A percentile compares a stretch with the other conserved stretches of the same genome.
phyloP scores from a whole-genome alignment of 805 yeast species.

The Nakazawaea holstii region DNA sequence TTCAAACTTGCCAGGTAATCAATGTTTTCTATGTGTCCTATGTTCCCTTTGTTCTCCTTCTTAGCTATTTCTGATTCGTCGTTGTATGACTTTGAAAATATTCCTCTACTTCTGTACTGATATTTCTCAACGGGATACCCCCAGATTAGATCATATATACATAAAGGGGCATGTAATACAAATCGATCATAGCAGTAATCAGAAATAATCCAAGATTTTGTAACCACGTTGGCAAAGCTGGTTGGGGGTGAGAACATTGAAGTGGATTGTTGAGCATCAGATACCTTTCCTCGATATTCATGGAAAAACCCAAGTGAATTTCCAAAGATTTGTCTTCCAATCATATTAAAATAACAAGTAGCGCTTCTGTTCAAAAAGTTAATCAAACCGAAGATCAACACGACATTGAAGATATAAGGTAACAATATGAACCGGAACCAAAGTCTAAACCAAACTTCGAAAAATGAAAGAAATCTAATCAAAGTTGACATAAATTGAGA shows the following conservation, averaged over 20 bases:
- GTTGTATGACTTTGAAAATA: not conserved
- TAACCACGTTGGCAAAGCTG: not conserved
- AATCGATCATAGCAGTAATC: constrained; percentile 35
- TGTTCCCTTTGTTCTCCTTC: not conserved
- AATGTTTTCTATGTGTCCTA: not conserved
- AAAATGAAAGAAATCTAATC: not conserved
- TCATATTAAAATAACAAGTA: no score
- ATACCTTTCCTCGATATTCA: no score
- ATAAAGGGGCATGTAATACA: constrained; percentile 29
- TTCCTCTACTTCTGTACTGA: constrained; percentile 3
- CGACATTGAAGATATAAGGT: not conserved
- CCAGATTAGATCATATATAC: constrained; percentile 12
- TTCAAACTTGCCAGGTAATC: not conserved
- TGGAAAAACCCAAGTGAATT: no score
- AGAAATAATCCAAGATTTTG: constrained; percentile 25
- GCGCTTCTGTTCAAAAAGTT: not conserved
- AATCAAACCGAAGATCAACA: not conserved
- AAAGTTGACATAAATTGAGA: no score
- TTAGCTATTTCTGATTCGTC: not conserved
- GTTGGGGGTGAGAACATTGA: constrained; percentile 1
- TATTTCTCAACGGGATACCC: constrained; percentile 3
- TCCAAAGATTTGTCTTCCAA: no score
- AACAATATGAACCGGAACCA: not conserved
- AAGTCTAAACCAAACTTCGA: not conserved
- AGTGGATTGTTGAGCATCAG: no score